These are phyloP conservation scores for Paecilomyces fulvus DNA, from an alignment of 2,329 filamentous ascomycete species.

Conservation along the genomic window DNA sequence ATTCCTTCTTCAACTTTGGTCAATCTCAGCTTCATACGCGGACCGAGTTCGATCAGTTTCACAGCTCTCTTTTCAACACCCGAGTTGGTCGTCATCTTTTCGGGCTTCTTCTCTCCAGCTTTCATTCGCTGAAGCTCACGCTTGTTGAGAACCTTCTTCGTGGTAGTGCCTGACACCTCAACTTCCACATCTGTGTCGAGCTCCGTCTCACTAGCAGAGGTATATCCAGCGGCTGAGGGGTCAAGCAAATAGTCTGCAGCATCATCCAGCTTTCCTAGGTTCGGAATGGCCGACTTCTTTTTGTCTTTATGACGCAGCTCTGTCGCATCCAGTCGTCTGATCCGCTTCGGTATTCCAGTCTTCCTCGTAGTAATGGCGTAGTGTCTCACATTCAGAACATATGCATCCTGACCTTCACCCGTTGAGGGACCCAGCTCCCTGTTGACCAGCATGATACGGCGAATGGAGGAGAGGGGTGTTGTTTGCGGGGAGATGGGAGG, in stretches of 20 bases:
- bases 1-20: conserved; percentile 95
- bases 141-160: conserved; percentile 46
- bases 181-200: conserved; percentile 92
- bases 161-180: conserved; percentile 58
- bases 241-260: conserved; percentile 93
- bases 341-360: conserved; percentile 72
- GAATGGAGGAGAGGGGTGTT: conserved; percentile 85
- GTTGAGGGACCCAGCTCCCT: conserved; percentile 49
- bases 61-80: conserved; percentile 76
- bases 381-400: conserved; percentile 80
- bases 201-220: conserved; percentile 88
- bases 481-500: conserved; percentile 89
- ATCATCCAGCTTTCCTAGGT: conserved; percentile 83
- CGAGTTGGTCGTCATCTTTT: conserved; percentile 33
- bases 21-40: conserved; percentile 77
- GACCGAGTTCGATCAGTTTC: conserved; percentile 85
- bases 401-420: conserved; percentile 52
- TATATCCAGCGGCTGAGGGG: conserved; percentile 69
- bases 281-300: conserved; percentile 66
- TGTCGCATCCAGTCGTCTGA: conserved; percentile 75
- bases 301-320: conserved; percentile 64
- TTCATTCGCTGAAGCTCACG: conserved; percentile 42
- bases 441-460: conserved; percentile 81
- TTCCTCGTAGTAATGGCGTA: conserved; percentile 90
- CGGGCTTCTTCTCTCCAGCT: conserved; percentile 37